phyloP scores from a whole-genome alignment of 345 rosid species.

The Combretum micranthum region DNA sequence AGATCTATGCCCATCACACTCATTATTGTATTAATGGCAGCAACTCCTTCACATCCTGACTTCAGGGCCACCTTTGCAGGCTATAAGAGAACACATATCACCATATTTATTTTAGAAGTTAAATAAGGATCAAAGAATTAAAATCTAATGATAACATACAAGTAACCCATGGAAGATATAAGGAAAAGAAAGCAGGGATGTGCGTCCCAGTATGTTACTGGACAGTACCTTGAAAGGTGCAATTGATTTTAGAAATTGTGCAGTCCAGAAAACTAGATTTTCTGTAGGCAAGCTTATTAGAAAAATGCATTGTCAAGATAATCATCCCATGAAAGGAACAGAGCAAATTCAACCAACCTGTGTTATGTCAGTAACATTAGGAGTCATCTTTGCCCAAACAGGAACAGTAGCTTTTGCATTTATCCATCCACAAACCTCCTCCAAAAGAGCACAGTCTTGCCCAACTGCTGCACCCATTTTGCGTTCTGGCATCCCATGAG shows the following conservation, averaged over 20 bases:
- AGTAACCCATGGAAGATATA: no score
- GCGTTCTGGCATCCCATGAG: constrained; percentile 99
- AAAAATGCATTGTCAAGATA: not conserved
- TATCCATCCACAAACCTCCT: constrained; percentile 92
- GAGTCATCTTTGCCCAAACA: constrained; percentile 99
- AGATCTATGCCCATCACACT: constrained; percentile 95
- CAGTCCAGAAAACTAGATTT: no score
- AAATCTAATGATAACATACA: not conserved
- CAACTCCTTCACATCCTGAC: constrained; percentile 75
- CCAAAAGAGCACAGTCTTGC: constrained; percentile 75
- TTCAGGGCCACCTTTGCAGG: constrained; percentile 82
- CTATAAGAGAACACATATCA: constrained; percentile 21
- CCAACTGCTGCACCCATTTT: constrained; percentile 99
- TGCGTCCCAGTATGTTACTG: no score
- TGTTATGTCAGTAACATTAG: constrained; percentile 91
- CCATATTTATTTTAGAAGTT: not conserved
- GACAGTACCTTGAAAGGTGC: no score
- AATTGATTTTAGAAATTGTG: no score
- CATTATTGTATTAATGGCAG: constrained; percentile 96
- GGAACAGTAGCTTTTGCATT: constrained; percentile 95
- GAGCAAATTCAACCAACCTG: constrained; percentile 34
- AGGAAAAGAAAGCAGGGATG: no score
- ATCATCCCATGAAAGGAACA: not conserved
- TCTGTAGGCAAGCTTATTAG: not conserved
- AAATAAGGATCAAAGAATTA: not conserved